Evolutionary conservation across 306 rosid species (phyloP).

Genomic region (Quercus wislizeni): DNA sequence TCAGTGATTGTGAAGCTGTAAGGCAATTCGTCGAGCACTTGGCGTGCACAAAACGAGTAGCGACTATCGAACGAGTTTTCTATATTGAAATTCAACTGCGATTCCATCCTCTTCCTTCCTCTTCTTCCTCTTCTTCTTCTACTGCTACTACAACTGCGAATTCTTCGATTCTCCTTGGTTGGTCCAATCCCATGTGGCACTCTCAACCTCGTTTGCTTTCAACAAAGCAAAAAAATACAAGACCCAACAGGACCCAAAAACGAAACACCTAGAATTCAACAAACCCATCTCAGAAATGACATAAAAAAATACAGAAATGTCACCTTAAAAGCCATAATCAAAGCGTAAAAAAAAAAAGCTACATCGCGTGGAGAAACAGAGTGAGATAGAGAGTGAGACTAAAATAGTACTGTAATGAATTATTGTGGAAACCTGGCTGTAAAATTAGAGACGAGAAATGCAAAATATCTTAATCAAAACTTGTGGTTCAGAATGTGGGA

Average conservation of each 20-base stretch:
- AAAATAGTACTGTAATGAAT: neutral
- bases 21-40: slow-evolving; percentile 63
- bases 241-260: too few relatives aligned
- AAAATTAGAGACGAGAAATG: neutral
- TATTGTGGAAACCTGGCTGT: neutral
- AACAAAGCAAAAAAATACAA: neutral
- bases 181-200: slow-evolving; percentile 91
- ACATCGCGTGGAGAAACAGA: neutral
- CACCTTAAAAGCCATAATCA: neutral
- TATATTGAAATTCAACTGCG: slow-evolving; percentile 30
- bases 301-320: neutral
- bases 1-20: slow-evolving; percentile 75
- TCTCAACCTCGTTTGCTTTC: slow-evolving; percentile 2
- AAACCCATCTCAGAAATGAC: neutral
- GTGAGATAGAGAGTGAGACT: neutral
- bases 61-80: slow-evolving; percentile 45
- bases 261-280: neutral
- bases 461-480: slow-evolving; percentile 33
- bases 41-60: slow-evolving; percentile 56
- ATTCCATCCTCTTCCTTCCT: slow-evolving; percentile 33
- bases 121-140: slow-evolving; percentile 23
- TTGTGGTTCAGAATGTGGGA: slow-evolving; percentile 16
- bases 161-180: slow-evolving; percentile 28
- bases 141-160: neutral
- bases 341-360: neutral